Evolutionary conservation across 768 basidiomycete species (phyloP).

Genomic region (Boletales sp.): DNA sequence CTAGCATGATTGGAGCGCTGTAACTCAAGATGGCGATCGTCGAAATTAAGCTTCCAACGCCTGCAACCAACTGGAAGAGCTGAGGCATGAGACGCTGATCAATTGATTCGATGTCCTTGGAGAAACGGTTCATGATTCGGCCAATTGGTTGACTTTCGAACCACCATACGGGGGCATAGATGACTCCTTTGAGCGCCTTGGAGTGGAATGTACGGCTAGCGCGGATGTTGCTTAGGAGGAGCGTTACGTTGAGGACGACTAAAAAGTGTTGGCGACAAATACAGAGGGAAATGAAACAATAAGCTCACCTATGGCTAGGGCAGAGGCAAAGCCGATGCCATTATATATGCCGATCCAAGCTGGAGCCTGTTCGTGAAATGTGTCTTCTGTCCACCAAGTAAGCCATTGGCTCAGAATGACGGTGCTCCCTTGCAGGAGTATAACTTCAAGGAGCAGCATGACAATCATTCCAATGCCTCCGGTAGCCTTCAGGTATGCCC

Average conservation of each 20-base stretch:
- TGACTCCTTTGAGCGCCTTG: slow-evolving; percentile 19
- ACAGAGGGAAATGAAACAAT: neutral
- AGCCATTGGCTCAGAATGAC: slow-evolving; percentile 28
- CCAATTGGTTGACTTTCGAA: slow-evolving; percentile 37
- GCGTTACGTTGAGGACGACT: slow-evolving; percentile 25
- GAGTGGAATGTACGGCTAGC: slow-evolving; percentile 28
- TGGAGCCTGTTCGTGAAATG: slow-evolving; percentile 20
- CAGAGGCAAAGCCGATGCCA: slow-evolving; percentile 21
- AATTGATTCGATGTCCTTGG: slow-evolving; percentile 39
- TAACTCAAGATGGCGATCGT: slow-evolving; percentile 22
- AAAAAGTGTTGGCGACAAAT: neutral
- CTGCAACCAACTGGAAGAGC: slow-evolving; percentile 24
- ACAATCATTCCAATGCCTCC: slow-evolving; percentile 20
- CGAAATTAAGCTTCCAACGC: slow-evolving; percentile 22
- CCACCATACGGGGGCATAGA: slow-evolving; percentile 27
- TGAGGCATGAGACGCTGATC: slow-evolving; percentile 36
- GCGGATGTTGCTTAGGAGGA: slow-evolving; percentile 25
- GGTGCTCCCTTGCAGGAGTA: slow-evolving; percentile 23
- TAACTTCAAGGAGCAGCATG: slow-evolving; percentile 16
- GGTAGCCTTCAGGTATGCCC: slow-evolving; percentile 30
- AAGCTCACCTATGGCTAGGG: slow-evolving; percentile 18
- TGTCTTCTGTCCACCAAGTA: slow-evolving; percentile 29
- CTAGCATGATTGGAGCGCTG: slow-evolving; percentile 31
- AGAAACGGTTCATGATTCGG: slow-evolving; percentile 46
- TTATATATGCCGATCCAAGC: slow-evolving; percentile 30